Base-by-base conservation (phyloP, 2,329 filamentous ascomycete genomes). In the Colletotrichum melonis region DNA sequence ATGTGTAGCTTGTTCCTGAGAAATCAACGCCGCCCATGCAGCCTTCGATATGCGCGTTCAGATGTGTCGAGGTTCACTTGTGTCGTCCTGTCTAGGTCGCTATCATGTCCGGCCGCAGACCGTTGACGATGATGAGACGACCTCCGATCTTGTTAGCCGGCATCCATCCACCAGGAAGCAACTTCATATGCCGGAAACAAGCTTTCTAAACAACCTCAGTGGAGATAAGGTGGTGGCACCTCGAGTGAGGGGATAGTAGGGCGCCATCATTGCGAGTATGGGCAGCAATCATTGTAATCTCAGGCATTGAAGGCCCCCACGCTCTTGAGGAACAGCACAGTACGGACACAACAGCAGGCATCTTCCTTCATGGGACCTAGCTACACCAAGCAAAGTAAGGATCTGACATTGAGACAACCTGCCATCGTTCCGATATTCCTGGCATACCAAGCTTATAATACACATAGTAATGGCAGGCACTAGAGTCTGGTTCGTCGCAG, bases 391-490 rank as follows among this genome's bases (percentile, higher is more conserved):
- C 58, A 30, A 49, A 38, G 69, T 58, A 63, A 32, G 70, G 70
- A 60, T 65, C 49, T 16, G n/a, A 56, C 57, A 54, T 58, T 24
- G 63, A 69, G 56, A 73, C 42, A 35, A 67, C 54, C 74, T 67
- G 71, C 55, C 72, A 78, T 76, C 67, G 73, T 30, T 75, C 67
- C 55, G 71, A 76, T 73, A 67, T 72, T 66, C 74, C 72, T 67
- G 58, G 72, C 54, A 72, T 73, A 71, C 74, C 69, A 73, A 75
- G 54, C 67, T 75, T 76, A 75, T 78, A 77, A 68, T 64, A 64
- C 68, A 30, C 69, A 42, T 52, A 71, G 64, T 77, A 77, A 76
- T 5, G 70, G 74, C 75, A 77, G 63, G 77, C 67, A 71, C 49
- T 26, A 63, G 58, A 72, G 24, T 63, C 52, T 54, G 62, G 68